A percentile compares a stretch with the other conserved stretches of the same genome.
phyloP scores from a whole-genome alignment of 106 monocot species.

The Chionographis japonica region DNA sequence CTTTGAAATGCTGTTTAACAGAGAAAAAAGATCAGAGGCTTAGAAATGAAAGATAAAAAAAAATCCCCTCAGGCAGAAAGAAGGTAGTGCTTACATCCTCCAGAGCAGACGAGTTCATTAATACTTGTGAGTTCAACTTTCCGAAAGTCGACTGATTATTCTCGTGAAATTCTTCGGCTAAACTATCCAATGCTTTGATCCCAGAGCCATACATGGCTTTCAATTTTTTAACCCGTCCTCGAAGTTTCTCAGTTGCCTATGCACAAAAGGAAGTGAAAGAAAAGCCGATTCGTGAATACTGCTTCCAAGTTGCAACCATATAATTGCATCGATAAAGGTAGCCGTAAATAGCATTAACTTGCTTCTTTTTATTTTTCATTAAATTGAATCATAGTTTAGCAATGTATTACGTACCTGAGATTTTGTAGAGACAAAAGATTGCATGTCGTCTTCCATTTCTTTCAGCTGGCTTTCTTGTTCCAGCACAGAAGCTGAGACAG shows the following conservation, averaged over 20 bases:
- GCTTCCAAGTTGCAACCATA: background rate
- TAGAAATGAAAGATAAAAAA: background rate
- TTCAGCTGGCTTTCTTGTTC: constrained; percentile 69
- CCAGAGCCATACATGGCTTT: constrained; percentile 43
- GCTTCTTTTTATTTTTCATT: no score
- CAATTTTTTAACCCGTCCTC: constrained; percentile 35
- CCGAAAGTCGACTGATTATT: constrained; percentile 49
- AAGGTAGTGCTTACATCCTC: constrained; percentile 44
- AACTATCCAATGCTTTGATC: constrained; percentile 31
- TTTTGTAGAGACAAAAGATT: constrained; percentile 54
- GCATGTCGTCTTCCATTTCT: constrained; percentile 62
- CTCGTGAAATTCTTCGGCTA: constrained; percentile 46
- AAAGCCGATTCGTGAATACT: background rate
- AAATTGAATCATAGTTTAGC: no score
- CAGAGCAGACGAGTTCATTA: constrained; percentile 40
- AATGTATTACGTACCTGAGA: constrained; percentile 23
- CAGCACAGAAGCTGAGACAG: constrained; percentile 42
- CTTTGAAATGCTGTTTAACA: constrained; percentile 46
- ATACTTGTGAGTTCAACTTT: constrained; percentile 54
- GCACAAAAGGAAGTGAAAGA: constrained; percentile 1
- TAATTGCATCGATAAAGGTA: background rate
- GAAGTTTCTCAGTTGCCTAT: constrained; percentile 58
- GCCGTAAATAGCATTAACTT: no score
- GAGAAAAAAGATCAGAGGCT: background rate
- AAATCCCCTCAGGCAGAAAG: background rate